Conservation (phyloP, 2,329 filamentous ascomycete species). For the Penicillium palitans region DNA sequence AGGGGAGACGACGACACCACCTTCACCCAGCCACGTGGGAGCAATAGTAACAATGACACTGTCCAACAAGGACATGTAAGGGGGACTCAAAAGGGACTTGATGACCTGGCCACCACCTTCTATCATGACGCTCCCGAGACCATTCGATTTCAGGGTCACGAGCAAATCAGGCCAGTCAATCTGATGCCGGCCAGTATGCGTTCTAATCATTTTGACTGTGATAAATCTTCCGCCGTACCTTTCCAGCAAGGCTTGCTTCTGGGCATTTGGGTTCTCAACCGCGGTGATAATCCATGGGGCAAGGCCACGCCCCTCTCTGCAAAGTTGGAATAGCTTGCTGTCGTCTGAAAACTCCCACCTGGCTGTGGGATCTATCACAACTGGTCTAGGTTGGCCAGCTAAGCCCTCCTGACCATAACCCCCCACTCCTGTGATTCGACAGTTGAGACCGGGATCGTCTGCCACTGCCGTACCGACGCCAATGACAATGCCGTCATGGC, state of each 20-base stretch:
- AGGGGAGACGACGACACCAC: constrained; percentile 77
- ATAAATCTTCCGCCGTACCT: constrained; percentile 36
- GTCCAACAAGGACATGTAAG: constrained; percentile 60
- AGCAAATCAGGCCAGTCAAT: constrained; percentile 64
- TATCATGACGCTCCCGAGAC: constrained; percentile 78
- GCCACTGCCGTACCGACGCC: constrained; percentile 80
- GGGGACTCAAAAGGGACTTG: constrained; percentile 67
- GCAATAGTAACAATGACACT: constrained; percentile 85
- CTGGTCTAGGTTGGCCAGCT: constrained; percentile 68
- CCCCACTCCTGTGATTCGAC: constrained; percentile 64
- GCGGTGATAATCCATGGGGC: constrained; percentile 68
- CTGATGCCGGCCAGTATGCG: constrained; percentile 16
- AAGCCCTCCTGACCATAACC: constrained; percentile 54
- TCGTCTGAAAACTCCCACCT: constrained; percentile 64
- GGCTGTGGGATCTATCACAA: constrained; percentile 73
- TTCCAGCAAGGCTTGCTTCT: constrained; percentile 26
- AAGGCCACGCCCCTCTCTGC: constrained; percentile 61
- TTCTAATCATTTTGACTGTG: constrained; percentile 21
- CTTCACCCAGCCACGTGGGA: constrained; percentile 79
- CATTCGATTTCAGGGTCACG: constrained; percentile 53
- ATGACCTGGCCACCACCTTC: constrained; percentile 83
- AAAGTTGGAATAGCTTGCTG: constrained; percentile 66
- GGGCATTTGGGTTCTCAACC: constrained; percentile 11
- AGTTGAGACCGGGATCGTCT: constrained; percentile 84
- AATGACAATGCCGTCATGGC: constrained; percentile 80